Evolutionary conservation across 176 grass and related monocot genomes (phyloP), one percentile per base, ranked within the genome.

Genomic region (Calamus simplicifolius): DNA sequence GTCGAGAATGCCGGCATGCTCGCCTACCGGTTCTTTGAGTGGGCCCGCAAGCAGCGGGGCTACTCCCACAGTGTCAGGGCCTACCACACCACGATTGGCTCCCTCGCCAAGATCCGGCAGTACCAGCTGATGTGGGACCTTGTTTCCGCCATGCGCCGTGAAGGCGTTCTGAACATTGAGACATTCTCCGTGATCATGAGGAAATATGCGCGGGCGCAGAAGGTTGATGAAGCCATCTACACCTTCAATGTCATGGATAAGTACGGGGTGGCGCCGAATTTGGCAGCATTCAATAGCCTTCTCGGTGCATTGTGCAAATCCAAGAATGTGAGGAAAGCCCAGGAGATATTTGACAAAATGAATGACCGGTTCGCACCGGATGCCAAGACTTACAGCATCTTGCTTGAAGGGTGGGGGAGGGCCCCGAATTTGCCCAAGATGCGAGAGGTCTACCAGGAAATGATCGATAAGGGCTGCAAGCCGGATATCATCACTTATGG

Each of bases 81-180:
- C 25, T 97, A 78, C 83, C 86, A 97, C 68, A 80, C 78, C 65
- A 82, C 85, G 75, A 59, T 90, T 17, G 48, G 62, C 1, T 86
- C 92, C 68, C 92, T 91, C 48, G 83, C 87, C 52, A 97, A 85
- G 78, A 90, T 97, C 58, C 69, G 81, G 2, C 92, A 97, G 81
- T 97, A 97, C 79, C 77, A 84, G 19, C 73, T 97, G 72, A 85
- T 97, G 87, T 97, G 92, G 92, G 87, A 90, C 19, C 79, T 96
- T 6, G 77, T 90, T 28, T 54, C 71, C 16, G 27, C 72, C 58
- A 90, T 96, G 92, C 78, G 80, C 69, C 52, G 78, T 63, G 83
- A 85, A 50, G 85, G 83, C 0, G 50, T 76, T 54, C 61, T 81
- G n/a, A 88, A 82, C 8, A 66, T 90, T 3, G 92, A 97, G 64